Evolutionary conservation across 306 rosid genomes (phyloP), one percentile per base, ranked within the genome.

Genomic region (Sphenostylis stenocarpa): DNA sequence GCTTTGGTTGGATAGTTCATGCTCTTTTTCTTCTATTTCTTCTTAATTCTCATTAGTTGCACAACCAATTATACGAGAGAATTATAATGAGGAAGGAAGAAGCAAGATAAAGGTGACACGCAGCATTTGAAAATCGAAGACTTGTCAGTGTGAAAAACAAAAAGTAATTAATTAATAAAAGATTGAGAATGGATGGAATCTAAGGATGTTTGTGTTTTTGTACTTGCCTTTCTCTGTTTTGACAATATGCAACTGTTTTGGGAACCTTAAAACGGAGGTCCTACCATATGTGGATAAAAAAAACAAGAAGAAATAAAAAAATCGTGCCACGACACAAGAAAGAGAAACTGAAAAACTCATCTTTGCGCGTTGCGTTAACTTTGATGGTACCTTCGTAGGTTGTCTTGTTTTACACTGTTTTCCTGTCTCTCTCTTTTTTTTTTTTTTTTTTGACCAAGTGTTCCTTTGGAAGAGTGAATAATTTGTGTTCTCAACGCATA

Each of bases 21-120:
- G 47, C 84, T 67, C 81, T 80, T 73, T 77, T 87, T 77, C 88
- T 72, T 73, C 84, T 76, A 11, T 8, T 69, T n/a, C 73, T 55
- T 71, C 70, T 68, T 29, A 31, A 16, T 70, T 48, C 14, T 48
- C 19, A 28, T 10, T 69, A 81, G 76, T 78, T 56, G 62, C 77
- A 44, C 77, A 47, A 53, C 76, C 67, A 73, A 76, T 73, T 61
- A 69, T 72, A 77, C 51, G 74, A 61, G 68, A 31, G 53, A 64
- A 29, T 31, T 79, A 67, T 45, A 57, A 70, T 76, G 15, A 41
- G 5, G 16, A 24, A 56, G 7, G 14, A 72, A 24, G 56, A 24
- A 29, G 66, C 73, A 73, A 38, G 70, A 72, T 69, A 63, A 77
- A 76, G 78, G 47, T 16, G 26, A 61, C 67, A 33, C 67, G 45